phyloP scores from a whole-genome alignment of 2,329 filamentous ascomycete genomes.

The Xylaria sp. region DNA sequence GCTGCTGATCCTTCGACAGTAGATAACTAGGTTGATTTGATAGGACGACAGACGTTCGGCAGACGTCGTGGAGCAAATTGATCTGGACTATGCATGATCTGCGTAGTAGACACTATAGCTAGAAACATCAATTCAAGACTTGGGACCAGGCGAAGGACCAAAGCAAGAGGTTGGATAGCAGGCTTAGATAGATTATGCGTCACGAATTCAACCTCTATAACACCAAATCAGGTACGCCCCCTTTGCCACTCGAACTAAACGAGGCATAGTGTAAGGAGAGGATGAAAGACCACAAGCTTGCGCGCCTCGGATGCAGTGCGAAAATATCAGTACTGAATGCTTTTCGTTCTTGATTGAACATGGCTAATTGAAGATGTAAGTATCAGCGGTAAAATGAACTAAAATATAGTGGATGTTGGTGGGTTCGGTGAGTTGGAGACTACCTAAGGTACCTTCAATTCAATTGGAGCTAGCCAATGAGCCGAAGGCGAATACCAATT shows the following conservation, averaged over 20 bases:
- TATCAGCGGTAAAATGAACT: not conserved
- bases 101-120: not conserved
- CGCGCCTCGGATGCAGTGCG: too few relatives aligned
- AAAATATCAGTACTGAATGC: too few relatives aligned
- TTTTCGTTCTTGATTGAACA: too few relatives aligned
- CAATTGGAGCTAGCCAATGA: too few relatives aligned
- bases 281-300: too few relatives aligned
- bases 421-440: constrained; percentile 6
- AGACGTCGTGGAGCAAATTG: too few relatives aligned
- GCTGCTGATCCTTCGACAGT: constrained; percentile 22
- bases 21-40: not conserved
- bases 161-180: not conserved
- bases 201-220: not conserved
- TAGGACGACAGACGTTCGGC: not conserved
- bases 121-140: not conserved
- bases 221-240: too few relatives aligned
- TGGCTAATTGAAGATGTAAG: not conserved
- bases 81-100: not conserved
- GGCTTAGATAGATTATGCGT: not conserved
- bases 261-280: not conserved
- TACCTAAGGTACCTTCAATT: too few relatives aligned
- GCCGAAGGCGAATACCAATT: too few relatives aligned
- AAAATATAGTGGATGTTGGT: not conserved
- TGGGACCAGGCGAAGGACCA: not conserved
- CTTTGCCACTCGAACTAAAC: not conserved